A percentile compares a stretch with the other conserved stretches of the same genome.
These are phyloP conservation scores for Pseudocercospora musae DNA, from an alignment of 2,329 filamentous ascomycete species.

Conservation along the genomic window DNA sequence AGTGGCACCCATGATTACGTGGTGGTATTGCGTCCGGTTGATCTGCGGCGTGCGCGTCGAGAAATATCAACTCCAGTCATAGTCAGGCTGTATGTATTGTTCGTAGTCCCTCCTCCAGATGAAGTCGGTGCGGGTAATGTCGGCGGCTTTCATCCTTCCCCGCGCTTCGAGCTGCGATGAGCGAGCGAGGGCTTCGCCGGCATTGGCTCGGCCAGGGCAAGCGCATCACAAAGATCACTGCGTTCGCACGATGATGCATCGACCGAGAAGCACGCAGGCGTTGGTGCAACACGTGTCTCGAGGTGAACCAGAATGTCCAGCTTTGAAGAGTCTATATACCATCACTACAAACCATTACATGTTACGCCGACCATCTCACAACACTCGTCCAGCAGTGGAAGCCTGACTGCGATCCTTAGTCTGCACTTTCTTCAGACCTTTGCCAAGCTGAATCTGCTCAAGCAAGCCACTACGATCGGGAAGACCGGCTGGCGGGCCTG, in stretches of 20 bases:
- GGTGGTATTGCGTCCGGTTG: neutral
- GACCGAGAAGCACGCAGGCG: neutral
- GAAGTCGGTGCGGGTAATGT: neutral
- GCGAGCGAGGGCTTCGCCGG: neutral
- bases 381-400: constrained; percentile 71
- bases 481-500: constrained; percentile 40
- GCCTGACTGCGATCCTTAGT: constrained; percentile 82
- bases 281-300: neutral
- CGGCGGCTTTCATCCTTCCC: neutral
- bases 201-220: neutral
- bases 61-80: neutral
- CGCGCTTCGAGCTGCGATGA: neutral
- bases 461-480: constrained; percentile 60
- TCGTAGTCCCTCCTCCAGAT: neutral
- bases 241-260: neutral
- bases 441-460: constrained; percentile 79
- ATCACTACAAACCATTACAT: neutral
- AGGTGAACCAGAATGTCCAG: neutral
- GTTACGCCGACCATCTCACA: constrained; percentile 22
- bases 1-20: neutral
- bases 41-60: neutral
- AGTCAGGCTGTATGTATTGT: neutral
- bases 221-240: neutral
- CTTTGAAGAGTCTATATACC: neutral
- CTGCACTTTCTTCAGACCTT: constrained; percentile 75